These are phyloP conservation scores for Biscutella auriculata DNA, from an alignment of 441 rosid species.

Conservation along the genomic window DNA sequence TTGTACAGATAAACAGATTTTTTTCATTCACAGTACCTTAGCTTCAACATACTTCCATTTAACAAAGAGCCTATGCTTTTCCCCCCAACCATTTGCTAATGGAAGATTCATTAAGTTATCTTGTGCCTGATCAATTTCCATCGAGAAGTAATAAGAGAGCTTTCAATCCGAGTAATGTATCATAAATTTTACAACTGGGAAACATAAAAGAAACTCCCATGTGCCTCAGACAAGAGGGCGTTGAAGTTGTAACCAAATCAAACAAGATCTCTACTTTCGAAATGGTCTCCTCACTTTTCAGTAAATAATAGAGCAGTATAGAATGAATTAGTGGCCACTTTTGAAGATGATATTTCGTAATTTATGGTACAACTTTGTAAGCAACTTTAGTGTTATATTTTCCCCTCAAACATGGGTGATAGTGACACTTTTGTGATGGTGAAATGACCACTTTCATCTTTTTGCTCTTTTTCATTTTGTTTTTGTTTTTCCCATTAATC, in stretches of 20 bases:
- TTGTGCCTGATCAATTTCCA: conserved; percentile 47
- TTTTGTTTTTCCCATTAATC: not conserved
- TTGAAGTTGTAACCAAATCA: not conserved
- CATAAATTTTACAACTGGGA: not conserved
- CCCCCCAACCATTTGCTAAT: conserved; percentile 94
- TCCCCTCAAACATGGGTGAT: conserved; percentile 9
- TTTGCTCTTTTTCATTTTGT: not conserved
- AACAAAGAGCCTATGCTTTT: conserved; percentile 72
- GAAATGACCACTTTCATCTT: conserved; percentile 9
- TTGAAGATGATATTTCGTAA: not conserved
- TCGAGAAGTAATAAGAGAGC: not conserved
- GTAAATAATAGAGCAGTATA: not conserved
- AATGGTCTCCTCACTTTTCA: not conserved
- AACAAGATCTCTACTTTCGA: not conserved
- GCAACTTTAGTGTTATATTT: not conserved
- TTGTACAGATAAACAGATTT: not conserved
- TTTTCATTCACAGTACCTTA: conserved; percentile 40
- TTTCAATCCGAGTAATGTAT: not conserved
- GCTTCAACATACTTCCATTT: conserved; percentile 90
- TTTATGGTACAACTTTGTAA: not conserved
- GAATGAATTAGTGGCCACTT: not conserved
- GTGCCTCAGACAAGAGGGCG: not conserved
- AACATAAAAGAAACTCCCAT: not conserved
- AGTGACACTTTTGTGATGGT: conserved; percentile 17
- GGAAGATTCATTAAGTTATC: conserved; percentile 79